phyloP scores from a whole-genome alignment of 352 stramenopile genomes.

The Proteromonas lacertae region DNA sequence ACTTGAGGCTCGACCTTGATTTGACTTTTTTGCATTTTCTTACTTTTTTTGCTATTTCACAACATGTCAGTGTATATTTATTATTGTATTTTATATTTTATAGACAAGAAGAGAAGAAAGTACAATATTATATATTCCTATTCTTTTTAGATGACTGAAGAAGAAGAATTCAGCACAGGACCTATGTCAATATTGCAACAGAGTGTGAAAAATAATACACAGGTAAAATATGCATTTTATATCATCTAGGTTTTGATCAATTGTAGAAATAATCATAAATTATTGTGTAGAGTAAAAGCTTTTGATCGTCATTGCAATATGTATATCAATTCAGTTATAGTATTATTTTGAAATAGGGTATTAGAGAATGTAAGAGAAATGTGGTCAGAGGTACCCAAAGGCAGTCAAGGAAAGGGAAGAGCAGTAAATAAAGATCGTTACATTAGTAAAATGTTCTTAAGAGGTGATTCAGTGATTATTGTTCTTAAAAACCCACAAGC shows the following conservation, averaged over 20 bases:
- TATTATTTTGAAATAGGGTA: not conserved
- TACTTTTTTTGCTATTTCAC: too few relatives aligned
- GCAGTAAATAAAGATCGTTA: slow-evolving; percentile 81
- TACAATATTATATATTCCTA: too few relatives aligned
- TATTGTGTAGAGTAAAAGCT: slow-evolving; percentile 88
- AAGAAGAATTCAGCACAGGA: slow-evolving; percentile 72
- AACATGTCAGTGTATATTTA: too few relatives aligned
- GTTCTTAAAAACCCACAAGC: slow-evolving; percentile 85
- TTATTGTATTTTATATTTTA: too few relatives aligned
- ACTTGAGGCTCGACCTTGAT: too few relatives aligned
- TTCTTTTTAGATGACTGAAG: too few relatives aligned
- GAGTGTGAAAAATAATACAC: slow-evolving; percentile 64
- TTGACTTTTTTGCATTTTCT: too few relatives aligned
- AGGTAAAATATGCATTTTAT: slow-evolving; percentile 5
- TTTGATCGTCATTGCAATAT: slow-evolving; percentile 99
- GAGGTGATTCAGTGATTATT: slow-evolving; percentile 94
- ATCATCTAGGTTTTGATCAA: slow-evolving; percentile 91
- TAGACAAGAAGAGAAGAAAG: too few relatives aligned
- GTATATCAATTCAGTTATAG: slow-evolving; percentile 18
- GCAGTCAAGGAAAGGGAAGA: slow-evolving; percentile 61
- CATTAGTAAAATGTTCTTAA: slow-evolving; percentile 96
- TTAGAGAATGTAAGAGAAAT: slow-evolving; percentile 84
- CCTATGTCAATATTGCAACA: slow-evolving; percentile 85
- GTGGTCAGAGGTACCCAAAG: slow-evolving; percentile 94
- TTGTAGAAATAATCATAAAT: slow-evolving; percentile 98